A percentile compares a stretch with the other conserved stretches of the same genome.
These are phyloP conservation scores for Termitomyces sp. DNA, from an alignment of 768 basidiomycete genomes.

Conservation along the genomic window DNA sequence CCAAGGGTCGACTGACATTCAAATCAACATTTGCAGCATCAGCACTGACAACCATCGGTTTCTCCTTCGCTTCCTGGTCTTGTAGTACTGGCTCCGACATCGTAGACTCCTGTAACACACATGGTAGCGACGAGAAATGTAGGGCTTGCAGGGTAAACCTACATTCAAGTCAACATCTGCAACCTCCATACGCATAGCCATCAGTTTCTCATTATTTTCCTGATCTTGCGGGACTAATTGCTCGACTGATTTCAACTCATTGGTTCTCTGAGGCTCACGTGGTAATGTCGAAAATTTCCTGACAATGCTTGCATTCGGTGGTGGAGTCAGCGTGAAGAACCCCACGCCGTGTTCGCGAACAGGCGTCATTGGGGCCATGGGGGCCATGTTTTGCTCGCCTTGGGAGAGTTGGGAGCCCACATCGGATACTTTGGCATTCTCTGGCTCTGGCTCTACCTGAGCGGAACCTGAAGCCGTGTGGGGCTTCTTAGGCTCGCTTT, in stretches of 20 bases:
- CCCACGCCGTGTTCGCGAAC: slow-evolving; percentile 7
- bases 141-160: neutral
- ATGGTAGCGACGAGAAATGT: neutral
- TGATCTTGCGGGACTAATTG: neutral
- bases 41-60: slow-evolving; percentile 1
- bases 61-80: neutral
- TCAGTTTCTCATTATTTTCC: neutral
- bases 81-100: neutral
- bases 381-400: neutral
- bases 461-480: neutral
- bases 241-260: too few relatives aligned
- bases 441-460: neutral
- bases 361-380: neutral
- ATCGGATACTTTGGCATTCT: neutral
- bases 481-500: neutral
- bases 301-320: neutral
- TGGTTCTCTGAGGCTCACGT: neutral
- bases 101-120: neutral
- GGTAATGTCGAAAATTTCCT: neutral
- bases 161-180: neutral
- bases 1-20: neutral
- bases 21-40: neutral
- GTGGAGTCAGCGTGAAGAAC: slow-evolving; percentile 5
- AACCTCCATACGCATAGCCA: slow-evolving; percentile 5
- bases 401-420: neutral